These are phyloP conservation scores for Apiospora kogelbergensis DNA, from an alignment of 2,329 filamentous ascomycete species.

Conservation along the genomic window DNA sequence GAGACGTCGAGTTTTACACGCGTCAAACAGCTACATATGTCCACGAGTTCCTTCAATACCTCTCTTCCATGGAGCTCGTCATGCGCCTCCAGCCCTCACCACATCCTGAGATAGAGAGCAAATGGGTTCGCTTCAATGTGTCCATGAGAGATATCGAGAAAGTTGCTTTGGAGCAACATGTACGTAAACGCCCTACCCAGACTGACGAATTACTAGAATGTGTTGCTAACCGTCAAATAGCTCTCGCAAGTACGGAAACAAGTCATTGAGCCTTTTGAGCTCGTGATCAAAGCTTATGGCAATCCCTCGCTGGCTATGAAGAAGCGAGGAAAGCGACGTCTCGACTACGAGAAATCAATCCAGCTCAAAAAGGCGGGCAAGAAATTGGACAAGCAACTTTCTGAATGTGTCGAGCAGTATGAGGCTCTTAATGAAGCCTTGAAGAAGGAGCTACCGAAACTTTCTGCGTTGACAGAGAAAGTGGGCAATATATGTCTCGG, in stretches of 20 bases:
- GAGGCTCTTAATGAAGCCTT: slow-evolving; percentile 88
- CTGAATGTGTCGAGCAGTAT: slow-evolving; percentile 85
- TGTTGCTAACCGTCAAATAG: slow-evolving; percentile 35
- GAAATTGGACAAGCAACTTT: slow-evolving; percentile 82
- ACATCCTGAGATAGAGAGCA: slow-evolving; percentile 85
- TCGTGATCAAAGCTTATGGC: slow-evolving; percentile 76
- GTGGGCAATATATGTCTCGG: slow-evolving; percentile 80
- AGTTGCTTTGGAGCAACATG: slow-evolving; percentile 80
- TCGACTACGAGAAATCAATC: slow-evolving; percentile 83
- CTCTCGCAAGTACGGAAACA: slow-evolving; percentile 70
- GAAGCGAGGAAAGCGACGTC: slow-evolving; percentile 88
- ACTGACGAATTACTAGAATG: slow-evolving; percentile 12
- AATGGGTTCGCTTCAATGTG: slow-evolving; percentile 89
- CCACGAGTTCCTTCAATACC: slow-evolving; percentile 75
- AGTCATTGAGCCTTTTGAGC: slow-evolving; percentile 82
- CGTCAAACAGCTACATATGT: slow-evolving; percentile 79
- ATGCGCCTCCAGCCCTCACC: slow-evolving; percentile 71
- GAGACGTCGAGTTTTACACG: slow-evolving; percentile 92
- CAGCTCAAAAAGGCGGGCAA: slow-evolving; percentile 77
- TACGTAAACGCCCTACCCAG: slow-evolving; percentile 42
- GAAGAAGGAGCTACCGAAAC: slow-evolving; percentile 85
- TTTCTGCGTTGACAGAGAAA: slow-evolving; percentile 79
- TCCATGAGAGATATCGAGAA: slow-evolving; percentile 84
- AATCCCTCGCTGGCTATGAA: slow-evolving; percentile 88
- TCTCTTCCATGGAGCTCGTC: slow-evolving; percentile 79